Evolutionary conservation across 2,329 filamentous ascomycete species (phyloP), one percentile per base, ranked within the genome.

Genomic region (Sporothrix brunneoviolacea): DNA sequence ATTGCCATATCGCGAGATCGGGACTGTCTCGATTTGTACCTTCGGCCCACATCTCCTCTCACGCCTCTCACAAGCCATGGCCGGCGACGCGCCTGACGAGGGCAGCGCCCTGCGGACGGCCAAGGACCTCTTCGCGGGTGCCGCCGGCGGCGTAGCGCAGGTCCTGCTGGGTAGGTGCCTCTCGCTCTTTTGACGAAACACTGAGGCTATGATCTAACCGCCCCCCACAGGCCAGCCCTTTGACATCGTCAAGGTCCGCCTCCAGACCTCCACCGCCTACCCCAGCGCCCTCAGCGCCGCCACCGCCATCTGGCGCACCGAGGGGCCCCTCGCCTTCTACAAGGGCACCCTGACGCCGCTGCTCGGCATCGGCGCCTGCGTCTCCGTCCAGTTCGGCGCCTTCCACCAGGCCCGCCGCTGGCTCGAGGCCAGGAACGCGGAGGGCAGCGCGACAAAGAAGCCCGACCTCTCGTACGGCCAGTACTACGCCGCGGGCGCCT

Each of bases 311-410:
- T 88, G 88, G 70, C 83, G 81, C 62, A 84, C 88, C 62, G 93
- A 98, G 68, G 93, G 93, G 2, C 77, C 90, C 3, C 71, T 87
- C 12, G 93, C 93, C 51, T 98, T 98, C 75, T 98, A 98, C 81
- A 98, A 98, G 71, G 93, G 93, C 62, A 97, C 93, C 0, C 76
- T 98, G 51, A 97, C 93, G 5, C 93, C 93, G 0, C 77, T 98
- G 50, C 80, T 98, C 51, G 93, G 93, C 59, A 97, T 98, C 64
- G 93, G 93, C 60, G 93, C 93, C 59, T 98, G 93, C 67, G 91
- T 93, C 40, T 96, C 90, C n/a, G 86, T 98, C 61, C 93, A 98
- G 74, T 98, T 98, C 68, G 93, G 91, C 56, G 93, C 87, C 61
- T 98, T 97, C 77, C 90, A 96, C 75, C 84, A 86, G 64, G 91